Conservation (phyloP, 2,329 filamentous ascomycete genomes). For the Lojkania enalia region DNA sequence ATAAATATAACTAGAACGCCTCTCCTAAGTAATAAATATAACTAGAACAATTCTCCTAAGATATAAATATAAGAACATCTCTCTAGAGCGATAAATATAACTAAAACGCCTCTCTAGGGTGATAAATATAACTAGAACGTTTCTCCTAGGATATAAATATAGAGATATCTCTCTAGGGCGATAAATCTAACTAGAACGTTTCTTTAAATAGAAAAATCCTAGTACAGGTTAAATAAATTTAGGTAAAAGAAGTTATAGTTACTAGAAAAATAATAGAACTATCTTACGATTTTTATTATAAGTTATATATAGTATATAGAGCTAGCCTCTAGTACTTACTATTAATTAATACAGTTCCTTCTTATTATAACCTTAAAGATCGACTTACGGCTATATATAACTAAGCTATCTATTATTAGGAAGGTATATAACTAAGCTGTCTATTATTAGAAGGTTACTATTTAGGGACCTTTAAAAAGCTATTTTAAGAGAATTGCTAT, state of each 20-base stretch:
- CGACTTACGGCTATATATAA: constrained; percentile 3
- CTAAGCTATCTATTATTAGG: constrained; percentile 5
- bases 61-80: not conserved
- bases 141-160: not conserved
- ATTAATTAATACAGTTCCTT: too few relatives aligned
- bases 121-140: not conserved
- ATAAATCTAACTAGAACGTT: too few relatives aligned
- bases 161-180: too few relatives aligned
- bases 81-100: too few relatives aligned
- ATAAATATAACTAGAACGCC: too few relatives aligned
- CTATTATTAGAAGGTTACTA: constrained; percentile 11
- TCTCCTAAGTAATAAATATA: too few relatives aligned
- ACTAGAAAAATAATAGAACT: too few relatives aligned
- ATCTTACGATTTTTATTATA: constrained; percentile 5
- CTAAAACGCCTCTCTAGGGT: too few relatives aligned
- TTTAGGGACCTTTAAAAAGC: constrained; percentile 5
- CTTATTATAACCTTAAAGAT: constrained; percentile 5
- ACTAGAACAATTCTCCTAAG: not conserved
- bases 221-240: too few relatives aligned
- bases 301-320: constrained; percentile 5
- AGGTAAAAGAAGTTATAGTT: too few relatives aligned
- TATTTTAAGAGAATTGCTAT: not conserved
- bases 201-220: too few relatives aligned
- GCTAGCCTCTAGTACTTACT: constrained; percentile 6
- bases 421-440: constrained; percentile 6